Conservation (phyloP, 331 rosid genomes). For the Quercus tomentella region DNA sequence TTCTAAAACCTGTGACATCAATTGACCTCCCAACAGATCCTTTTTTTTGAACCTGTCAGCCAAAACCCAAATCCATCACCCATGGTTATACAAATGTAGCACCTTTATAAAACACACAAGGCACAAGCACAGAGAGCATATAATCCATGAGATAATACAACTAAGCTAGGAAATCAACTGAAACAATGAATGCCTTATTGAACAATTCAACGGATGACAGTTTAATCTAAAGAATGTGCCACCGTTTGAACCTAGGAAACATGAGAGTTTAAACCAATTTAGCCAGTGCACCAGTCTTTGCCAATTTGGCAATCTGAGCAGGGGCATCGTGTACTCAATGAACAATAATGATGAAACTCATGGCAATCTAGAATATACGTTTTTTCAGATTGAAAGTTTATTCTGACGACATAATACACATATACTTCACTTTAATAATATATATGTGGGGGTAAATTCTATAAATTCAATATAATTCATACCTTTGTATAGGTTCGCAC, state of each 20-base stretch:
- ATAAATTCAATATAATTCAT: not conserved
- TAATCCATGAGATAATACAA: not conserved
- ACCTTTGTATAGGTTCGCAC: constrained; percentile 89
- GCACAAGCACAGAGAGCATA: not conserved
- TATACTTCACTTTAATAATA: not conserved
- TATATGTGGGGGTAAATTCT: not conserved
- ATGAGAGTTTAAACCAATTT: not conserved
- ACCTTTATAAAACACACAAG: not conserved
- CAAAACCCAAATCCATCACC: not conserved
- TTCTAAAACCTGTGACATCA: constrained; percentile 75
- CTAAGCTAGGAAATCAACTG: not conserved
- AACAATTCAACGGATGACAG: not conserved
- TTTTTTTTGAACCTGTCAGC: constrained; percentile 77
- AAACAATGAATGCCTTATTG: not conserved
- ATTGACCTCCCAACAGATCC: constrained; percentile 96
- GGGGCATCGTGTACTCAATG: not conserved
- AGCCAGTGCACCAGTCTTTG: not conserved
- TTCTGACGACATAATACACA: not conserved
- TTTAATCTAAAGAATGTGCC: not conserved
- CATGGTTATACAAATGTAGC: not conserved
- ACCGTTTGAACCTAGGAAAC: not conserved
- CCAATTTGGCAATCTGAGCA: not conserved
- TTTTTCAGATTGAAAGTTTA: not conserved
- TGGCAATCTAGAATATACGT: not conserved
- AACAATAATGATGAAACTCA: not conserved